These are phyloP conservation scores for Phialocephala subalpina DNA, from an alignment of 2,329 filamentous ascomycete genomes.

Conservation along the genomic window DNA sequence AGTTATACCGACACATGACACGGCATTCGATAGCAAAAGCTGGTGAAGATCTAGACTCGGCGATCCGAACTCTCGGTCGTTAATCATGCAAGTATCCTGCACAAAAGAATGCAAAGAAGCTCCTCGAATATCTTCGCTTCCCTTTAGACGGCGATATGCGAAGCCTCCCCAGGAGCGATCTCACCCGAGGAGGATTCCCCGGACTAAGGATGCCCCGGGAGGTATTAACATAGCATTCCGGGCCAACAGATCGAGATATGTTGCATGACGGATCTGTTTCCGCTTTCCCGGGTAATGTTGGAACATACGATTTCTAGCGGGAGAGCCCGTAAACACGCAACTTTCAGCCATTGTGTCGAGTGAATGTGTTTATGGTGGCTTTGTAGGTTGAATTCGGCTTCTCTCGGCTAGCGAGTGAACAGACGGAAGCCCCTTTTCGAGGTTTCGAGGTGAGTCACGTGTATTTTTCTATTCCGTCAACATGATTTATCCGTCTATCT, in stretches of 20 bases:
- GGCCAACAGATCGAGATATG: background rate
- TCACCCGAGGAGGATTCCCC: background rate
- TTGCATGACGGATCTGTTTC: background rate
- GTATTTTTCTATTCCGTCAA: background rate
- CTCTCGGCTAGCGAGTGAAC: background rate
- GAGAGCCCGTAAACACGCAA: background rate
- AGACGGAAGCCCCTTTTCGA: background rate
- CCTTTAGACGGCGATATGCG: background rate
- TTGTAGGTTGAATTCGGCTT: background rate
- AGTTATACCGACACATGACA: background rate
- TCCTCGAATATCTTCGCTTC: background rate
- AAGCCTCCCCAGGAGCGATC: background rate
- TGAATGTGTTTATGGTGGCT: background rate
- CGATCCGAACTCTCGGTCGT: too few species aligned
- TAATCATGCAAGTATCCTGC: too few species aligned
- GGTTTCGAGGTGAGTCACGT: background rate
- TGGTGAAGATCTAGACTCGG: too few species aligned
- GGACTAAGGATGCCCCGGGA: background rate
- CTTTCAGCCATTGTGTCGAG: background rate
- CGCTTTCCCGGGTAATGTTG: background rate
- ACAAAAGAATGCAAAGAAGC: background rate
- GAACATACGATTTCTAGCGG: background rate
- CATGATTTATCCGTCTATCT: too few species aligned
- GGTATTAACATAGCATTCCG: background rate
- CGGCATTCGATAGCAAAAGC: background rate